A percentile compares a stretch with the other conserved stretches of the same genome.
Evolutionary conservation across 2,329 filamentous ascomycete species (phyloP).

Genomic region (Hortaea sp.): DNA sequence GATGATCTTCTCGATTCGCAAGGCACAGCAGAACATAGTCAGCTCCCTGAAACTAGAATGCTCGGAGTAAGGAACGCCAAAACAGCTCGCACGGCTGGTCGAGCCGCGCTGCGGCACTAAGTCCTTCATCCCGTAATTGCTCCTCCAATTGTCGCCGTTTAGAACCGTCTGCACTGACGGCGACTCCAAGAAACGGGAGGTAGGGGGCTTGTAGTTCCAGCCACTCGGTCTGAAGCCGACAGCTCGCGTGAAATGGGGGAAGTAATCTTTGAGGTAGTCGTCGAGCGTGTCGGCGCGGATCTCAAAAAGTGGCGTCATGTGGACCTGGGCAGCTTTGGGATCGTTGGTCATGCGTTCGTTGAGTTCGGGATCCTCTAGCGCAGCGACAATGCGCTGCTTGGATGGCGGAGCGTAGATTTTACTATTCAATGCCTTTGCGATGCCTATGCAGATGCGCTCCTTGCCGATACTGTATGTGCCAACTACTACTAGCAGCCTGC

Average conservation of each 20-base stretch:
- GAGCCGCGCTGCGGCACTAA: conserved; percentile 75
- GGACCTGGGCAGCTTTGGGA: conserved; percentile 79
- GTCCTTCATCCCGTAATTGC: conserved; percentile 59
- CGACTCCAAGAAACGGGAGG: conserved; percentile 50
- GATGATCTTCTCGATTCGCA: conserved; percentile 81
- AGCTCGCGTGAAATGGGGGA: conserved; percentile 71
- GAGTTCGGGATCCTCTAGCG: conserved; percentile 78
- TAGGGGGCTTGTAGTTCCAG: conserved; percentile 79
- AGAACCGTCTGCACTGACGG: conserved; percentile 56
- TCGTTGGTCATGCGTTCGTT: conserved; percentile 65
- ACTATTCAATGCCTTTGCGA: conserved; percentile 71
- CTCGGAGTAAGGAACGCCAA: conserved; percentile 91
- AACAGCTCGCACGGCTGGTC: conserved; percentile 72
- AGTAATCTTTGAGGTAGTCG: conserved; percentile 74
- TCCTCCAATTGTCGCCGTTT: conserved; percentile 63
- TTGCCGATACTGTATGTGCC: conserved; percentile 98
- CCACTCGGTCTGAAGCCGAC: conserved; percentile 88
- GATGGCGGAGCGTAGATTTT: conserved; percentile 81
- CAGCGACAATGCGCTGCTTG: conserved; percentile 76
- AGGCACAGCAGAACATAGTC: conserved; percentile 80
- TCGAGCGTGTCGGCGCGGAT: conserved; percentile 83
- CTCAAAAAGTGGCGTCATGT: conserved; percentile 95
- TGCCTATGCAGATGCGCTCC: conserved; percentile 87
- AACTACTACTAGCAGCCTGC: conserved; percentile 78
- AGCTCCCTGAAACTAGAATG: conserved; percentile 92